Base-by-base conservation (phyloP, 1,284 basidiomycete species). In the Athelia sp. region DNA sequence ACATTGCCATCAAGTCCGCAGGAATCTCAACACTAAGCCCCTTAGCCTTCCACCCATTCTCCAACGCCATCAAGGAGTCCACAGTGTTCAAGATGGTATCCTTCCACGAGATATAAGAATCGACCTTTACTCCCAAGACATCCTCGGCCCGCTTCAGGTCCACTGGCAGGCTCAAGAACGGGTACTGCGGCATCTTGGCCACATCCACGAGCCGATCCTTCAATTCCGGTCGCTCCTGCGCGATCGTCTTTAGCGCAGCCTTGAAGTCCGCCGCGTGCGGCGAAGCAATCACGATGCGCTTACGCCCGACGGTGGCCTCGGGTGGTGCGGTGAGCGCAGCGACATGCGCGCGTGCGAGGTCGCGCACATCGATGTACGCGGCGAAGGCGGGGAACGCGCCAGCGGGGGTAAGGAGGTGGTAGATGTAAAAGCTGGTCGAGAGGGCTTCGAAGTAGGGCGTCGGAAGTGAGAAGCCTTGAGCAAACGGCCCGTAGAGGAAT, bases 401-500 rank as follows among this genome's bases (percentile, higher is more conserved):
- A 11, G 11, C 32, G 3, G 45, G 31, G 38, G 32, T 34, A 57
- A 24, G 57, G 50, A 1, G 51, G 47, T 43, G 48, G 52, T 18
- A 62, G 47, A 4, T 59, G 51, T 26, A 49, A 45, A 53, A 54
- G 60, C 2, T 59, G 4, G 18, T 55, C 32, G 2, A 35, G 11
- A 50, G 53, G 43, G 17, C 34, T 1, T 31, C 50, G 22, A 45
- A 40, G 23, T 43, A 47, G 38, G 50, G 32, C 32, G 11, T 34
- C 11, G 32, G 32, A n/a, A 34, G 52, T 14, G 47, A 15, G 48
- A 58, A 58, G 23, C 48, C 45, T 18, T 48, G 36, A 6, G 57
- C 52, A 26, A 59, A 53, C 8, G 61, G 60, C 8, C 59, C 60
- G 47, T 56, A 61, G 24, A 63, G 48, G 50, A 54, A 58, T 1